Conservation (phyloP, 2,329 filamentous ascomycete genomes). For the Fusarium kyushuense region DNA sequence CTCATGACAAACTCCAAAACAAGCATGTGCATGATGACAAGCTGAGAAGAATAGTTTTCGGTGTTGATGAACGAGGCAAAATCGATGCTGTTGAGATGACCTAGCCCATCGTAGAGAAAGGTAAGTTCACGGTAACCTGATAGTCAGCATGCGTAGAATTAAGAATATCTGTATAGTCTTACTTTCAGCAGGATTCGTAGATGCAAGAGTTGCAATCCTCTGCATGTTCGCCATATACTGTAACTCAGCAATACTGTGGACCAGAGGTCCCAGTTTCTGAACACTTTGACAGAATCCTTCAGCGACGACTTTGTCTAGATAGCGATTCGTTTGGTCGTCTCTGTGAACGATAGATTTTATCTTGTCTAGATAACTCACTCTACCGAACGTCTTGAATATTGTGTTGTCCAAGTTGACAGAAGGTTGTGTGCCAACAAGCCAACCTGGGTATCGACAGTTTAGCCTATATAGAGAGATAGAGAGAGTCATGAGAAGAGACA, state of each 20-base stretch:
- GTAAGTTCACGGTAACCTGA: slow-evolving; percentile 47
- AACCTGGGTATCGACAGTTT: slow-evolving; percentile 34
- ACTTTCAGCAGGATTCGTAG: slow-evolving; percentile 49
- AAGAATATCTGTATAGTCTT: not conserved
- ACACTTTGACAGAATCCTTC: slow-evolving; percentile 49
- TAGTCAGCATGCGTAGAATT: slow-evolving; percentile 1
- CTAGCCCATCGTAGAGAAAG: slow-evolving; percentile 48
- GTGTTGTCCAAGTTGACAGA: slow-evolving; percentile 37
- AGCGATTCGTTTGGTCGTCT: slow-evolving; percentile 11
- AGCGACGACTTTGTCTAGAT: slow-evolving; percentile 38
- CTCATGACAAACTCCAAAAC: slow-evolving; percentile 50
- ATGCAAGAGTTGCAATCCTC: slow-evolving; percentile 45
- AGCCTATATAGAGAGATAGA: not conserved
- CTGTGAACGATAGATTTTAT: slow-evolving; percentile 41
- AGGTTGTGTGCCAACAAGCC: slow-evolving; percentile 44
- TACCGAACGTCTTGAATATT: slow-evolving; percentile 45
- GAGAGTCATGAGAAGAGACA: slow-evolving; percentile 17
- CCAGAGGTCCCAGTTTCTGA: slow-evolving; percentile 48
- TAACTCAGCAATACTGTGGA: slow-evolving; percentile 50
- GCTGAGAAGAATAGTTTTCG: slow-evolving; percentile 49
- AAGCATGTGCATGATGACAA: slow-evolving; percentile 55
- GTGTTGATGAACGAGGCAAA: slow-evolving; percentile 51
- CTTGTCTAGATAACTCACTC: slow-evolving; percentile 47
- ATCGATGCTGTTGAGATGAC: slow-evolving; percentile 47
- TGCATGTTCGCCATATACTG: slow-evolving; percentile 50